Conservation (phyloP, 495 filamentous ascomycete species). For the Thermothielavioides terrestris region DNA sequence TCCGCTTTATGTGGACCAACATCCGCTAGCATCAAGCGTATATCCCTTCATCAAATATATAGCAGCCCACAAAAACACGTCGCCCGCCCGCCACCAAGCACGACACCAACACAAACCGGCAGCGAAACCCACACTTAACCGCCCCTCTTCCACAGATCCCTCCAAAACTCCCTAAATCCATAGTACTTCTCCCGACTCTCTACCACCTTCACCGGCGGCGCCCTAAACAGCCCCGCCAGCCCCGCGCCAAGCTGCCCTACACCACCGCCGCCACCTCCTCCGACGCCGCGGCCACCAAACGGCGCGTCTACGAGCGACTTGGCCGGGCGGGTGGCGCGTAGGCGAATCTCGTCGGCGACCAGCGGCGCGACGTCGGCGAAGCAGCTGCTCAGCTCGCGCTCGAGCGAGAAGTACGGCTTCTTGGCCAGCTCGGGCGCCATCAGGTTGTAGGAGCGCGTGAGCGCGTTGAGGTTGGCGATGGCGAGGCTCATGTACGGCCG, state of each 20-base stretch:
- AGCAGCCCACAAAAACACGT: too few relatives aligned
- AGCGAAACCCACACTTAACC: too few relatives aligned
- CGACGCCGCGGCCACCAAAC: slow-evolving; percentile 38
- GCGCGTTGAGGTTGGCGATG: slow-evolving; percentile 66
- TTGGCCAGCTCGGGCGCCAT: slow-evolving; percentile 87
- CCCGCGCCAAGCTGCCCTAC: slow-evolving; percentile 46
- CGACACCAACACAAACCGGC: too few relatives aligned
- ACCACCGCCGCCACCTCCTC: slow-evolving; percentile 49
- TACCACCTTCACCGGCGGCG: slow-evolving; percentile 50
- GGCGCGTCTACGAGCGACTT: slow-evolving; percentile 28
- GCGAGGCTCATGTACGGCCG: slow-evolving; percentile 67
- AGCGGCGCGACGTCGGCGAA: slow-evolving; percentile 78
- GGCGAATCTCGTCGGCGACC: slow-evolving; percentile 60
- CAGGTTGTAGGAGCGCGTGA: slow-evolving; percentile 86
- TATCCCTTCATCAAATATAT: too few relatives aligned
- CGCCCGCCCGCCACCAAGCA: too few relatives aligned
- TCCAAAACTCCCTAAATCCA: slow-evolving; percentile 82
- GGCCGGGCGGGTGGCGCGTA: slow-evolving; percentile 51
- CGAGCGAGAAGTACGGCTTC: slow-evolving; percentile 83
- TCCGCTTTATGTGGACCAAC: too few relatives aligned
- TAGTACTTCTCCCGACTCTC: slow-evolving; percentile 68
- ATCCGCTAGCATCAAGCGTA: too few relatives aligned
- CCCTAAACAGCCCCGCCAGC: slow-evolving; percentile 40
- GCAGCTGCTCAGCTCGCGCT: slow-evolving; percentile 71
- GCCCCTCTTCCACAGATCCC: slow-evolving; percentile 51